Percentiles rank a stretch among this genome's conserved stretches.
These are phyloP conservation scores for Mortierella sp. DNA, from an alignment of 371 early-diverging fungal genomes.

Conservation along the genomic window DNA sequence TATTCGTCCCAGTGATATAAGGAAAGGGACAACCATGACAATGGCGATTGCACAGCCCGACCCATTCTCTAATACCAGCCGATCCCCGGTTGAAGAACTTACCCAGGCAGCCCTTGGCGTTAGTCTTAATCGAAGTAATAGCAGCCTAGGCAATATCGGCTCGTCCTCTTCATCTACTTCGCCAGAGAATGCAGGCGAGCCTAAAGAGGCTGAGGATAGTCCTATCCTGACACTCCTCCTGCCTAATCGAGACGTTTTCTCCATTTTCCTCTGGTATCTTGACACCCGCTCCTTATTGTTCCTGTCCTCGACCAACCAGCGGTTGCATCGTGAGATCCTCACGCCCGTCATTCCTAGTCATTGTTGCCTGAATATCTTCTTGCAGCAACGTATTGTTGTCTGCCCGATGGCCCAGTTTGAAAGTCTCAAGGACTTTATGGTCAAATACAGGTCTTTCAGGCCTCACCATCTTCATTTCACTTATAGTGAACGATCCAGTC, in stretches of 20 bases:
- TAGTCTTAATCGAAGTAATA: constrained; percentile 10
- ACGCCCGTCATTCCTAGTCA: constrained; percentile 39
- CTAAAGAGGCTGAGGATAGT: constrained; percentile 14
- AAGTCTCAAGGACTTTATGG: constrained; percentile 52
- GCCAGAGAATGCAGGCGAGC: not conserved
- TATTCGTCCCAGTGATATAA: not conserved
- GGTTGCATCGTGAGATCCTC: constrained; percentile 45
- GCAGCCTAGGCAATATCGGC: not conserved
- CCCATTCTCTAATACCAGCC: constrained; percentile 26
- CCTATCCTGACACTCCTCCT: constrained; percentile 39
- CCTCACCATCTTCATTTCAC: constrained; percentile 53
- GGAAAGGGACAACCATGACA: constrained; percentile 21
- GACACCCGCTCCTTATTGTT: constrained; percentile 40
- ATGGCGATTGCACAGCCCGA: constrained; percentile 43
- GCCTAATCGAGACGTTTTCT: constrained; percentile 31
- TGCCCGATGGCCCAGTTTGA: constrained; percentile 55
- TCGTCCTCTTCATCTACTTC: constrained; percentile 15
- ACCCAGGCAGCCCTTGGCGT: constrained; percentile 1
- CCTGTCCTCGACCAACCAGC: constrained; percentile 24
- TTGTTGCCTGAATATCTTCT: constrained; percentile 32
- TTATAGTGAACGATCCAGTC: constrained; percentile 37
- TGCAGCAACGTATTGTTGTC: constrained; percentile 33
- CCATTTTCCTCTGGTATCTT: constrained; percentile 34
- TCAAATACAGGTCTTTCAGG: constrained; percentile 47
- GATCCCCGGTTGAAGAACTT: constrained; percentile 6